phyloP scores from a whole-genome alignment of 139 green algal species.

The Chlorella sp. region DNA sequence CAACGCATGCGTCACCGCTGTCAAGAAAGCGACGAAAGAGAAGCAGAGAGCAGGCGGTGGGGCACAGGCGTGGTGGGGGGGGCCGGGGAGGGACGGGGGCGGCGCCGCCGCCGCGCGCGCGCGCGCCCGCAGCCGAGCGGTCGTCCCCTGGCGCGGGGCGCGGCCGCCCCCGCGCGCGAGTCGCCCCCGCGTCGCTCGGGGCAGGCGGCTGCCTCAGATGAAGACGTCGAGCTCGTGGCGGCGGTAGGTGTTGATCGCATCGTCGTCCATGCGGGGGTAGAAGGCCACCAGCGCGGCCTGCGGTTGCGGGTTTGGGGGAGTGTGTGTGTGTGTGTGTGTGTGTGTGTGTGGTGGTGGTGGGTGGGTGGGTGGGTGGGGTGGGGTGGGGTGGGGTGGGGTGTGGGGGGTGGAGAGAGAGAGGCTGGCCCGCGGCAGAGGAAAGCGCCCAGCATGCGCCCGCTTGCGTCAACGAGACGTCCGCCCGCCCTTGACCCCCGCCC shows the following conservation, averaged over 20 bases:
- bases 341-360: neutral
- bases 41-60: no score
- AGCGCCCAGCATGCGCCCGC: neutral
- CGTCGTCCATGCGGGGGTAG: conserved; percentile 81
- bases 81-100: no score
- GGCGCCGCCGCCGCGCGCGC: no score
- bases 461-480: no score
- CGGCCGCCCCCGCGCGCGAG: no score
- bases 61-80: no score
- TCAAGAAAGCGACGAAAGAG: no score
- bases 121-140: no score
- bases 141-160: no score
- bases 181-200: no score
- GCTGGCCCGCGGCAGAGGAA: neutral
- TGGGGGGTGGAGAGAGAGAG: neutral
- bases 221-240: conserved; percentile 94
- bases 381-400: neutral
- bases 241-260: conserved; percentile 80
- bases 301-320: neutral
- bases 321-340: neutral
- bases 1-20: no score
- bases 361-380: neutral
- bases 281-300: conserved; percentile 88
- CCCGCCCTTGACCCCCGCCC: neutral
- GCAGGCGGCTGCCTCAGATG: no score